A percentile compares a stretch with the other conserved stretches of the same genome.
phyloP scores from a whole-genome alignment of 75 land plant genomes.

The Pinus taeda region DNA sequence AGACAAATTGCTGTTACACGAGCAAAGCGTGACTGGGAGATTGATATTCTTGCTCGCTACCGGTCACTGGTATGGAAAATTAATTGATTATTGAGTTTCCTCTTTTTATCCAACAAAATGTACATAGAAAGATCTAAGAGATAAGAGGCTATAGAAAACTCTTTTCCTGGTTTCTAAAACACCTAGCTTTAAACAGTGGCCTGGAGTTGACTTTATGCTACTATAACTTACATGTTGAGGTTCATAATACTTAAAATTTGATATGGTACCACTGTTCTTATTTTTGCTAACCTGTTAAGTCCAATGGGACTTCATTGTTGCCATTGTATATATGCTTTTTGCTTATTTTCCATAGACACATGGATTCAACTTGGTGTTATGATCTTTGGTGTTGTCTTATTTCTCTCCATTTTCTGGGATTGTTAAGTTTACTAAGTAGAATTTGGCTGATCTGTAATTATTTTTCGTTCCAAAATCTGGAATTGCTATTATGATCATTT shows the following conservation, averaged over 20 bases:
- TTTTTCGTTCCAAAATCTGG: neutral
- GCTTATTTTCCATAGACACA: neutral
- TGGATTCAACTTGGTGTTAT: neutral
- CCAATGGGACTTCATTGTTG: too few species aligned
- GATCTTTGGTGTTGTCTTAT: too few species aligned
- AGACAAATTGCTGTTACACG: constrained; percentile 22
- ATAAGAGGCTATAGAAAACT: neutral
- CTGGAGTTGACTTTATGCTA: too few species aligned
- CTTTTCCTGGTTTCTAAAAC: constrained; percentile 10
- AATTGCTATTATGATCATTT: neutral
- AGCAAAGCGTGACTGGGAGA: constrained; percentile 24
- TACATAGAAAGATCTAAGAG: constrained; percentile 5
- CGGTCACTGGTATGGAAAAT: constrained; percentile 17
- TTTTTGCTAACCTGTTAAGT: too few species aligned
- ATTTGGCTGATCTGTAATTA: neutral
- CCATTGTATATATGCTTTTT: neutral
- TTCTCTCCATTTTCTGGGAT: neutral
- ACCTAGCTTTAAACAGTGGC: too few species aligned
- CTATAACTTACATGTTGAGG: too few species aligned
- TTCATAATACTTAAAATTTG: too few species aligned
- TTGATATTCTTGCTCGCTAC: constrained; percentile 24
- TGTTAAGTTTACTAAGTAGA: neutral
- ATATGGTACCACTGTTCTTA: too few species aligned
- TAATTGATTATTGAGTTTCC: neutral
- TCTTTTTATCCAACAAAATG: constrained; percentile 6